phyloP scores from a whole-genome alignment of 2,329 filamentous ascomycete genomes.

The Rhynchosporium agropyri region DNA sequence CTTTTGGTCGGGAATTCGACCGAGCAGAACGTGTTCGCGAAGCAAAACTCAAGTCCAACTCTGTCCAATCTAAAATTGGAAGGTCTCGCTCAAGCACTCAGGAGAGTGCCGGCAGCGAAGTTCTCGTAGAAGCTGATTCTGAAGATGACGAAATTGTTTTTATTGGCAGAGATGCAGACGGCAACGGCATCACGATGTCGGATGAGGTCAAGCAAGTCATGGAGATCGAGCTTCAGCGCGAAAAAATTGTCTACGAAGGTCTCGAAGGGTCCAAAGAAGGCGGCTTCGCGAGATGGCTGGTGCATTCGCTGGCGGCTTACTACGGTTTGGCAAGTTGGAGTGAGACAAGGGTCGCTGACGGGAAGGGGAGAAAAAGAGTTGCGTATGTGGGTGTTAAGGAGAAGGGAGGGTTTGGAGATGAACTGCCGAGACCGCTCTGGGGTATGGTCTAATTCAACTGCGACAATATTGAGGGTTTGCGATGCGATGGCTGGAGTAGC shows the following conservation, averaged over 20 bases:
- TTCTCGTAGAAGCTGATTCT: conserved; percentile 45
- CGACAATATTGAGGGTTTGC: neutral
- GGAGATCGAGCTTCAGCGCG: conserved; percentile 56
- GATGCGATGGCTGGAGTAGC: too few relatives aligned
- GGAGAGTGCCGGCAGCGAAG: conserved; percentile 34
- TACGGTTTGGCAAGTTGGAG: conserved; percentile 21
- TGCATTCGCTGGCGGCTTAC: conserved; percentile 49
- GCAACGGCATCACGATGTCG: conserved; percentile 59
- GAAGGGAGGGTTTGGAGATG: conserved; percentile 43
- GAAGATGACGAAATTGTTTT: conserved; percentile 92
- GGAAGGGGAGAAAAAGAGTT: conserved; percentile 57
- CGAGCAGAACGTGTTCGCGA: conserved; percentile 49
- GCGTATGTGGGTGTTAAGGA: conserved; percentile 63
- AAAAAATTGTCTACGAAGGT: conserved; percentile 80
- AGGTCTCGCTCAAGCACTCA: conserved; percentile 28
- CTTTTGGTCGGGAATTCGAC: conserved; percentile 69
- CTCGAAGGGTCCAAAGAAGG: conserved; percentile 74
- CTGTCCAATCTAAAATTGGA: too few relatives aligned
- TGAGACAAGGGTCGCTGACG: conserved; percentile 67
- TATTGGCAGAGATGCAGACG: conserved; percentile 55
- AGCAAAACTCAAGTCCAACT: neutral
- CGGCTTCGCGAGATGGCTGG: conserved; percentile 65
- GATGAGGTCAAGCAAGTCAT: conserved; percentile 55
- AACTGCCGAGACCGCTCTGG: conserved; percentile 34
- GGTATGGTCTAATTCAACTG: conserved; percentile 21